Evolutionary conservation across 441 rosid genomes (phyloP).

Genomic region (California macrophylla): DNA sequence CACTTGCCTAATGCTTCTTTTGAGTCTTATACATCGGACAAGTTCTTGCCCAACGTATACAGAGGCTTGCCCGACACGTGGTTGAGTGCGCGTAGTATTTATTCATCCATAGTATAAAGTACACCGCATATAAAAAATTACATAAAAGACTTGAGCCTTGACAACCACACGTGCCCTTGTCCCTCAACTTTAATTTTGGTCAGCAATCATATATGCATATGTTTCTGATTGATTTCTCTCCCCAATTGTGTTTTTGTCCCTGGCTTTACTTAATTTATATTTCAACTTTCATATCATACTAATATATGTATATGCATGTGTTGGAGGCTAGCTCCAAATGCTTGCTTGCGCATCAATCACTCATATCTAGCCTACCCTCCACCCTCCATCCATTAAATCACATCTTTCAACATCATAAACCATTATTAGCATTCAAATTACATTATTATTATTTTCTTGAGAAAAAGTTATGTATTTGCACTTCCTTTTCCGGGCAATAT

Average conservation of each 20-base stretch:
- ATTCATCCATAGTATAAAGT: too few relatives aligned
- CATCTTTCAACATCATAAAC: not conserved
- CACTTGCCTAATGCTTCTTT: too few relatives aligned
- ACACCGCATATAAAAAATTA: too few relatives aligned
- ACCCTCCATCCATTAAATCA: not conserved
- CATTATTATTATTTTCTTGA: too few relatives aligned
- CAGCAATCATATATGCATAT: constrained; percentile 12
- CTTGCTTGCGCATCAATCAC: not conserved
- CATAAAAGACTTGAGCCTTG: constrained; percentile 1
- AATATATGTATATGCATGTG: not conserved
- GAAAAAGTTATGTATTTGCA: too few relatives aligned
- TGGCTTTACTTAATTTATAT: not conserved
- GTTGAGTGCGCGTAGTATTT: too few relatives aligned
- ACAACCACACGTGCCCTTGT: constrained; percentile 24
- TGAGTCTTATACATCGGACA: too few relatives aligned
- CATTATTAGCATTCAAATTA: not conserved
- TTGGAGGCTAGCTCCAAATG: not conserved
- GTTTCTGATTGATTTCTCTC: constrained; percentile 20
- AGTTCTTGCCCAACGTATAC: too few relatives aligned
- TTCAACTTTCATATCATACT: not conserved
- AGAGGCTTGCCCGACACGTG: too few relatives aligned
- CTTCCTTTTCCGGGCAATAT: too few relatives aligned
- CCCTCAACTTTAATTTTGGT: constrained; percentile 13
- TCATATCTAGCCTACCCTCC: not conserved
- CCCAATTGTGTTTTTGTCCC: constrained; percentile 10